Evolutionary conservation across 1,284 basidiomycete genomes (phyloP).

Genomic region (Trichosporon faecale): DNA sequence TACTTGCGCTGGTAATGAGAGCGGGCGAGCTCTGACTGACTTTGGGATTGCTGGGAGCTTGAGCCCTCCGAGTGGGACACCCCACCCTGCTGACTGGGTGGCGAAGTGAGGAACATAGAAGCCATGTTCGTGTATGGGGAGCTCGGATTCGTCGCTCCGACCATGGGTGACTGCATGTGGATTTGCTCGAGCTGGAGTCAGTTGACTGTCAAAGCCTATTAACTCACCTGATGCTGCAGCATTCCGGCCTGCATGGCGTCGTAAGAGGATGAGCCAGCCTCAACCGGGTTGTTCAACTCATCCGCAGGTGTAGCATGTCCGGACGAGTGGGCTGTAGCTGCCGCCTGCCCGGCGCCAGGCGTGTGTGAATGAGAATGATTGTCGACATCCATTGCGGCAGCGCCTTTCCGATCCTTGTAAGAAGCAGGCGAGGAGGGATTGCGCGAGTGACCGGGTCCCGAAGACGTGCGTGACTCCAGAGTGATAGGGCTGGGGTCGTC

Average conservation of each 20-base stretch:
- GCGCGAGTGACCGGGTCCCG: slow-evolving; percentile 13
- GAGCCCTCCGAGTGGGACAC: slow-evolving; percentile 13
- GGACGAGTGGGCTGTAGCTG: background rate
- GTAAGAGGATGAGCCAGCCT: slow-evolving; percentile 15
- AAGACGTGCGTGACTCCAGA: slow-evolving; percentile 19
- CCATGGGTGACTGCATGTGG: slow-evolving; percentile 52
- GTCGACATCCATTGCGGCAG: slow-evolving; percentile 17
- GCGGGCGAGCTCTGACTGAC: slow-evolving; percentile 13
- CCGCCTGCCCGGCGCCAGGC: background rate
- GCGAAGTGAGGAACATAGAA: slow-evolving; percentile 42
- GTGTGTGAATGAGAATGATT: background rate
- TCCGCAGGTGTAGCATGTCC: background rate
- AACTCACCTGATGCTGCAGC: slow-evolving; percentile 26
- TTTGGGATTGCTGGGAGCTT: slow-evolving; percentile 1
- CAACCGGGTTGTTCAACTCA: background rate
- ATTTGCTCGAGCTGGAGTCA: slow-evolving; percentile 47
- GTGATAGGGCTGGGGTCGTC: slow-evolving; percentile 27
- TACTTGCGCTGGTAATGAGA: slow-evolving; percentile 17
- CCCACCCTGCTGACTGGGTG: slow-evolving; percentile 18
- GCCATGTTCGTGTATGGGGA: slow-evolving; percentile 37
- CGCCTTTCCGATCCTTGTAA: background rate
- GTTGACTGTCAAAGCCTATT: background rate
- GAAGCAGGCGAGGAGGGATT: slow-evolving; percentile 5
- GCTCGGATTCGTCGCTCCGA: slow-evolving; percentile 37
- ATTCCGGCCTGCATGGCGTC: slow-evolving; percentile 28